Percentiles rank a stretch among this genome's conserved stretches.
Conservation (phyloP, 495 filamentous ascomycete species). For the Wilcoxina mikolae region DNA sequence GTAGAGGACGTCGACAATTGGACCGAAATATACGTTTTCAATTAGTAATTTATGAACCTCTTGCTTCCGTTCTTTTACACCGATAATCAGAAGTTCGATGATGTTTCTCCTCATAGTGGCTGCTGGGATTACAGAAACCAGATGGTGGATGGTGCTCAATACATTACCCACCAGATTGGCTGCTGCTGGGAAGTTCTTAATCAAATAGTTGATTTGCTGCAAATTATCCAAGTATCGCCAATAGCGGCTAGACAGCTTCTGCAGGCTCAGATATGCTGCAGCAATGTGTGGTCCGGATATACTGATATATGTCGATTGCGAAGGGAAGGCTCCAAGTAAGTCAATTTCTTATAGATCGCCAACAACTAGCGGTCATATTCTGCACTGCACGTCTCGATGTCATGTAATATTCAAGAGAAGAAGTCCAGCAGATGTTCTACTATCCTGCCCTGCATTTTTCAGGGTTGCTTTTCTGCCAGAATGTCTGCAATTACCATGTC, state of each 20-base stretch:
- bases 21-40: background rate
- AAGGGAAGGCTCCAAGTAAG: too few relatives aligned
- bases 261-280: too few relatives aligned
- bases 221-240: background rate
- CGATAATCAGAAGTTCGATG: background rate
- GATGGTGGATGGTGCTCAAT: background rate
- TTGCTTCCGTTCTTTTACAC: background rate
- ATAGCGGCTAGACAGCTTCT: background rate
- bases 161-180: background rate
- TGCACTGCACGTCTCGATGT: background rate
- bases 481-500: background rate
- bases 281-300: too few relatives aligned
- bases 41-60: background rate
- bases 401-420: background rate
- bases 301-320: too few relatives aligned
- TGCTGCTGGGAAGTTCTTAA: background rate
- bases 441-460: background rate
- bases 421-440: background rate
- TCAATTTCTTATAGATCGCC: background rate
- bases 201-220: background rate
- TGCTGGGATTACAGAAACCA: background rate
- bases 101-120: background rate
- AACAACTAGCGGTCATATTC: background rate
- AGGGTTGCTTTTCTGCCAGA: background rate
- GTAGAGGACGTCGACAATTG: background rate